Percentiles rank a stretch among this genome's conserved stretches.
These are phyloP conservation scores for Flammula alnicola DNA, from an alignment of 1,284 basidiomycete genomes.

Conservation along the genomic window DNA sequence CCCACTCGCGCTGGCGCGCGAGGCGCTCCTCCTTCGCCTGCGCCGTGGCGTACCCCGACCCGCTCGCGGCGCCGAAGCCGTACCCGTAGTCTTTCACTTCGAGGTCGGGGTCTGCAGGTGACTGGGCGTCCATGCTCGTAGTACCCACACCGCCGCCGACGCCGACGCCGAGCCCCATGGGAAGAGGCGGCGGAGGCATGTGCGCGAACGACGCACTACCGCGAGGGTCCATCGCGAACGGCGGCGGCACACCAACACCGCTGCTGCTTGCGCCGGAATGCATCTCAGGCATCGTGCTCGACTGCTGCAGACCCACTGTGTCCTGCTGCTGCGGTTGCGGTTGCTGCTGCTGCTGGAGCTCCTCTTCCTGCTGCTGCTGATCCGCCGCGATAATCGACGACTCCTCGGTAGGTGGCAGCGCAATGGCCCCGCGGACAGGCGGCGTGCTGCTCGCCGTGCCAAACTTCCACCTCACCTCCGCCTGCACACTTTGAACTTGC, in stretches of 20 bases:
- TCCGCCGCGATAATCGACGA: too few relatives aligned
- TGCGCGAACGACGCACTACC: constrained; percentile 12
- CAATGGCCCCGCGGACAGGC: constrained; percentile 12
- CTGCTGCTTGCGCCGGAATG: not conserved
- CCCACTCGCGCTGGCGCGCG: constrained; percentile 22
- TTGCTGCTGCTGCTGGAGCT: not conserved
- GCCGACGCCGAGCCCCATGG: not conserved
- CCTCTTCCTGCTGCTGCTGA: too few relatives aligned
- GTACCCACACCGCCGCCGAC: not conserved
- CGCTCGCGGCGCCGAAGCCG: constrained; percentile 53
- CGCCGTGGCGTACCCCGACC: constrained; percentile 35
- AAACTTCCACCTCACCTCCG: constrained; percentile 57
- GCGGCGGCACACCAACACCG: not conserved
- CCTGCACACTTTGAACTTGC: constrained; percentile 12
- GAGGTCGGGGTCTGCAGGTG: constrained; percentile 49
- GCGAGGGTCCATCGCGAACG: not conserved
- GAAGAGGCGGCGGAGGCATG: not conserved
- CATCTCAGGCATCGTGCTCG: constrained; percentile 10
- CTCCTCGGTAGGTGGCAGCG: constrained; percentile 16
- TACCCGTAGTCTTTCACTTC: constrained; percentile 67
- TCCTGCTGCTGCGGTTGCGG: not conserved
- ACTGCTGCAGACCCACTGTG: not conserved
- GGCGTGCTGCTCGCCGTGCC: constrained; percentile 43
- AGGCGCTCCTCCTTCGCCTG: constrained; percentile 34
- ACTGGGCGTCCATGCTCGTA: not conserved